Evolutionary conservation across 108 stramenopile species (phyloP).

Genomic region (Pseudonitzschia delicatissima): DNA sequence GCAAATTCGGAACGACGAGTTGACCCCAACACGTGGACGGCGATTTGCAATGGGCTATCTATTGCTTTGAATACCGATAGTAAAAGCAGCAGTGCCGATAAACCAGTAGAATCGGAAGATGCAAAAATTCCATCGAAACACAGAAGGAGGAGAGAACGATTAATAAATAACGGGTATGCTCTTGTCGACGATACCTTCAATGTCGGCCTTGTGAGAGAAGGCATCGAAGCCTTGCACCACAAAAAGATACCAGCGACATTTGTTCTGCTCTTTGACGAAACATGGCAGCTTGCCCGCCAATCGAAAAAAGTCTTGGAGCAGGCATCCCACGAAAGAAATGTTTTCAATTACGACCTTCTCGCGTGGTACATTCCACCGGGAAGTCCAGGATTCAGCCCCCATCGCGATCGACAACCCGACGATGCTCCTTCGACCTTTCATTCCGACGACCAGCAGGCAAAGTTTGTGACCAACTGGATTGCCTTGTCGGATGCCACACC

Average conservation of each 20-base stretch:
- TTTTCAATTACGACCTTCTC: conserved; percentile 67
- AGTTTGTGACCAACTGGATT: conserved; percentile 75
- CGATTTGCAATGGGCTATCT: conserved; percentile 18
- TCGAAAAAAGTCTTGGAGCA: conserved; percentile 24
- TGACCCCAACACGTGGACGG: conserved; percentile 8
- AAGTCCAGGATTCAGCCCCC: conserved; percentile 59
- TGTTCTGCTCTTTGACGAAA: conserved; percentile 62
- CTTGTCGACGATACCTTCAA: conserved; percentile 36
- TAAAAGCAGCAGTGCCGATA: not conserved
- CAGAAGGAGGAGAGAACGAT: conserved; percentile 2
- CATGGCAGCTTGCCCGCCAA: conserved; percentile 54
- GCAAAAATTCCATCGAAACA: not conserved
- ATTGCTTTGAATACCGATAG: not conserved
- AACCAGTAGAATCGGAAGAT: not conserved
- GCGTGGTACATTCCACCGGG: conserved; percentile 65
- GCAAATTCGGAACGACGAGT: not conserved
- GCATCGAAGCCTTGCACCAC: conserved; percentile 27
- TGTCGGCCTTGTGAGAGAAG: conserved; percentile 5
- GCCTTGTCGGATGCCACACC: conserved; percentile 64
- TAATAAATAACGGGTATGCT: conserved; percentile 37
- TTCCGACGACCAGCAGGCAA: conserved; percentile 45
- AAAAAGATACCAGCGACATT: conserved; percentile 54
- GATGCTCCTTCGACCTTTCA: conserved; percentile 25
- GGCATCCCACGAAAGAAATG: conserved; percentile 30
- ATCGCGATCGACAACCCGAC: conserved; percentile 74